Evolutionary conservation across 441 rosid species (phyloP).

Genomic region (Breynia disticha): DNA sequence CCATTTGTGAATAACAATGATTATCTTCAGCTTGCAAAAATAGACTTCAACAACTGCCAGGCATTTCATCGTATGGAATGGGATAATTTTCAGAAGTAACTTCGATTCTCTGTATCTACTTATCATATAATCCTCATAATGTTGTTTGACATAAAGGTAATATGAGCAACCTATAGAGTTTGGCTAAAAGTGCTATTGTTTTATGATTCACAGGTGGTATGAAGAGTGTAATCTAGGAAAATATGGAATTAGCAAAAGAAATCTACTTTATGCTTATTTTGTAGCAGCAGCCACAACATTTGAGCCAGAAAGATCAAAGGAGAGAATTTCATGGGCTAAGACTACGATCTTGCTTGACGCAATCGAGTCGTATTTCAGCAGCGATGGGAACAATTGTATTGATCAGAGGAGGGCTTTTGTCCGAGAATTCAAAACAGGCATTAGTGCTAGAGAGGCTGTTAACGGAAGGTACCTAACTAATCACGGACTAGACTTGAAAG

Average conservation of each 20-base stretch:
- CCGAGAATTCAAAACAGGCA: conserved; percentile 27
- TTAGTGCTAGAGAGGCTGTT: conserved; percentile 7
- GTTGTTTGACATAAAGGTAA: no score
- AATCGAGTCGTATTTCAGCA: conserved; percentile 25
- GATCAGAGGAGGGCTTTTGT: conserved; percentile 39
- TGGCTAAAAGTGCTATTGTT: no score
- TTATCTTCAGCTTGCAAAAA: conserved; percentile 68
- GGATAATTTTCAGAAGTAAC: conserved; percentile 63
- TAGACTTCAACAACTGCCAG: conserved; percentile 80
- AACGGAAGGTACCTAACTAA: conserved; percentile 32
- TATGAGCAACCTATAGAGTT: no score
- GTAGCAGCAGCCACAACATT: conserved; percentile 63
- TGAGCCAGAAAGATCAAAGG: conserved; percentile 60
- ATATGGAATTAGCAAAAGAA: conserved; percentile 35
- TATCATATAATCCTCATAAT: no score
- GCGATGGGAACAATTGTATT: conserved; percentile 11
- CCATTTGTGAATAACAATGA: conserved; percentile 53
- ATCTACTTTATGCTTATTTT: conserved; percentile 43
- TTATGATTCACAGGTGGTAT: conserved; percentile 52
- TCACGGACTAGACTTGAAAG: no score
- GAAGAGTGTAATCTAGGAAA: conserved; percentile 31
- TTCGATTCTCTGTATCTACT: no score
- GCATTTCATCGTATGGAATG: conserved; percentile 58
- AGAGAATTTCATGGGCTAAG: conserved; percentile 80
- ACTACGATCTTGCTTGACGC: conserved; percentile 42